These are phyloP conservation scores for Monilinia laxa DNA, from an alignment of 2,329 filamentous ascomycete genomes.

Conservation along the genomic window DNA sequence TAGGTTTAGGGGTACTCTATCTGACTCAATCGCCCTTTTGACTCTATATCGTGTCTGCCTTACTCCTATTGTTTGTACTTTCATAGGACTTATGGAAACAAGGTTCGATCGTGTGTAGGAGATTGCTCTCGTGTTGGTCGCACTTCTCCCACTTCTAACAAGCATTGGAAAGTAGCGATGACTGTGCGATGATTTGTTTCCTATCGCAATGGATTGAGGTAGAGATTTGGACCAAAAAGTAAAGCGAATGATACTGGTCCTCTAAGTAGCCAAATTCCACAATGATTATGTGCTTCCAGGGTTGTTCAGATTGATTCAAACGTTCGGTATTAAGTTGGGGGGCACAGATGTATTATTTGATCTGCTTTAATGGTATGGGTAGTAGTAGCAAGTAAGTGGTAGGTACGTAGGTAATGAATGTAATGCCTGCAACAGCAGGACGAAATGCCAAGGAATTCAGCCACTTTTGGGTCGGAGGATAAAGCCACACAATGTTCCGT, in stretches of 20 bases:
- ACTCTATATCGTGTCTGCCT: not conserved
- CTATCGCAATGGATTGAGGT: conserved; percentile 10
- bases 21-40: not conserved
- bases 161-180: conserved; percentile 21
- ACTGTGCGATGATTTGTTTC: conserved; percentile 5
- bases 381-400: not conserved
- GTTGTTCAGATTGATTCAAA: conserved; percentile 5
- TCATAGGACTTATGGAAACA: conserved; percentile 28
- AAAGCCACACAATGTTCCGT: conserved; percentile 14
- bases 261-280: conserved; percentile 1
- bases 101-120: conserved; percentile 35
- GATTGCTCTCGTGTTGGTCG: conserved; percentile 33
- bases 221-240: not conserved
- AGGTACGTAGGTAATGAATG: not conserved
- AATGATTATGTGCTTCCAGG: conserved; percentile 8
- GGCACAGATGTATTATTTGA: conserved; percentile 4
- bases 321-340: conserved; percentile 10
- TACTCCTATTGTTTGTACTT: not conserved
- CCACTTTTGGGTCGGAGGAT: conserved; percentile 6
- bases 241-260: conserved; percentile 14
- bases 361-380: not conserved
- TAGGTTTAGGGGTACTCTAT: conserved; percentile 18
- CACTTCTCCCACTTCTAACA: conserved; percentile 29
- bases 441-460: conserved; percentile 8
- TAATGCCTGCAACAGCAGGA: not conserved